Conservation (phyloP, 768 basidiomycete genomes). For the Suillus brevipes region DNA sequence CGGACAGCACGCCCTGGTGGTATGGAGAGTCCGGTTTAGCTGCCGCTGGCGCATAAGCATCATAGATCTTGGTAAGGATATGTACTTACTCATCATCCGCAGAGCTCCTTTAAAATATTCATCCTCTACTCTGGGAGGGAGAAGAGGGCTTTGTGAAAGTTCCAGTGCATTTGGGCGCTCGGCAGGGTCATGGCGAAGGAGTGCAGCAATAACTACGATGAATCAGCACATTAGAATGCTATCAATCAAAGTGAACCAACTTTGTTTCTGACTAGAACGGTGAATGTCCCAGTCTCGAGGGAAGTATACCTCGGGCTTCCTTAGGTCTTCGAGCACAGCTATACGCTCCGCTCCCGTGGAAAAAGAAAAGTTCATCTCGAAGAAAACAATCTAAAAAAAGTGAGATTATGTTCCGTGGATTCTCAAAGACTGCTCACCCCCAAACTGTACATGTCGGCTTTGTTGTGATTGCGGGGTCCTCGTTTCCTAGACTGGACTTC, state of each 20-base stretch:
- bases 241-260: slow-evolving; percentile 41
- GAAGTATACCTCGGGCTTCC: slow-evolving; percentile 73
- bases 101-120: slow-evolving; percentile 84
- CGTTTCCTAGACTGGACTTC: slow-evolving; percentile 71
- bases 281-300: slow-evolving; percentile 72
- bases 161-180: slow-evolving; percentile 81
- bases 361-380: slow-evolving; percentile 93
- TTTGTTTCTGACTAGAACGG: slow-evolving; percentile 64
- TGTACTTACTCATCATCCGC: slow-evolving; percentile 50
- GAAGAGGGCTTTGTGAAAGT: slow-evolving; percentile 72
- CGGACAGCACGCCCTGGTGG: slow-evolving; percentile 72
- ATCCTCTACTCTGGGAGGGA: slow-evolving; percentile 79
- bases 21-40: slow-evolving; percentile 83
- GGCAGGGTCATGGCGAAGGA: slow-evolving; percentile 80
- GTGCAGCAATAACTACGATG: slow-evolving; percentile 69
- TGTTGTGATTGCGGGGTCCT: slow-evolving; percentile 74
- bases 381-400: slow-evolving; percentile 83
- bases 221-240: slow-evolving; percentile 6
- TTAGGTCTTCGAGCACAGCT: slow-evolving; percentile 74
- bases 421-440: slow-evolving; percentile 54
- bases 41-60: slow-evolving; percentile 1
- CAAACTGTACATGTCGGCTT: slow-evolving; percentile 94
- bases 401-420: not conserved
- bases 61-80: slow-evolving; percentile 41
- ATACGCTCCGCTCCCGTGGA: slow-evolving; percentile 82